Percentiles rank a stretch among this genome's conserved stretches.
Conservation (phyloP, 202 grass and related monocot genomes). For the Sporobolus alterniflorus region DNA sequence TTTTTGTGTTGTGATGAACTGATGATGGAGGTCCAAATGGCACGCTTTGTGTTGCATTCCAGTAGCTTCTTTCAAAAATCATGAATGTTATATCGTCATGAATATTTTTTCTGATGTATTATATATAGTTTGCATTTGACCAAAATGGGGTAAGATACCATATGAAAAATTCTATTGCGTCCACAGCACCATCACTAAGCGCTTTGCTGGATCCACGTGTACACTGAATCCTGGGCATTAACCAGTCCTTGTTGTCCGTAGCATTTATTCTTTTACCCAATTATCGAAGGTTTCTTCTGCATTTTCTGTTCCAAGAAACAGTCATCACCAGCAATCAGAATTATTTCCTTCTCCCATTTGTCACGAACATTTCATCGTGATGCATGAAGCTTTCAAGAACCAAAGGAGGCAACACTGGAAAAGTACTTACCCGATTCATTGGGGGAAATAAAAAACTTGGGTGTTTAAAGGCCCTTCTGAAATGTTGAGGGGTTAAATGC, state of each 20-base stretch:
- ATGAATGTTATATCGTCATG: neutral
- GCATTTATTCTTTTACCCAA: neutral
- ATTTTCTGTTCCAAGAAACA: conserved; percentile 26
- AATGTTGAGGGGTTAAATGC: neutral
- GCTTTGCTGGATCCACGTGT: neutral
- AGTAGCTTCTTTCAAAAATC: neutral
- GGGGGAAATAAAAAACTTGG: neutral
- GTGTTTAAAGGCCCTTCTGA: neutral
- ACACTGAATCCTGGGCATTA: neutral
- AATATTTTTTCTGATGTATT: neutral
- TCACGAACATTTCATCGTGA: conserved; percentile 38
- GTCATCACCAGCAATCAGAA: conserved; percentile 1
- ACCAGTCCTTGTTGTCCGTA: neutral
- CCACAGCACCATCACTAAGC: neutral
- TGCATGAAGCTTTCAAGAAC: neutral
- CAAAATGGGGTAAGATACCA: neutral
- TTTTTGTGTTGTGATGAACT: too few species aligned
- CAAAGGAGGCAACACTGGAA: neutral
- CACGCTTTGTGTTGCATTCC: neutral
- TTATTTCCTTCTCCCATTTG: neutral
- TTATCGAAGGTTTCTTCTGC: conserved; percentile 27
- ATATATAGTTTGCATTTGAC: neutral
- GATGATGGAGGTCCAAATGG: neutral
- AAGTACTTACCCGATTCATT: conserved; percentile 33
- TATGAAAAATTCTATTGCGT: neutral